These are phyloP conservation scores for Torrubiellomyces zombiae DNA, from an alignment of 2,329 filamentous ascomycete species.

Conservation along the genomic window DNA sequence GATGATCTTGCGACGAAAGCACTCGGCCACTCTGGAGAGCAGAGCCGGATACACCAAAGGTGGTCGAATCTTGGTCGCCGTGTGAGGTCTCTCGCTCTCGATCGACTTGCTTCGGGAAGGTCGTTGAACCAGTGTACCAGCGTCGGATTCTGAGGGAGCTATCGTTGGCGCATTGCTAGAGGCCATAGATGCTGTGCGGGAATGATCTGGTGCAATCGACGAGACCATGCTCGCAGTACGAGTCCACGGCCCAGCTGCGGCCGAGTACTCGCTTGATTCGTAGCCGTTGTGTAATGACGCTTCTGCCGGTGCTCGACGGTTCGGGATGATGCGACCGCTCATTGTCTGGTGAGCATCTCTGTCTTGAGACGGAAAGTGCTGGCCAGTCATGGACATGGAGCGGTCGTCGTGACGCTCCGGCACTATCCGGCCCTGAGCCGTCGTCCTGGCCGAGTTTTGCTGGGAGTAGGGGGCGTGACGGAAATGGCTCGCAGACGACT, in stretches of 20 bases:
- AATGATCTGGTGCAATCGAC: constrained; percentile 30
- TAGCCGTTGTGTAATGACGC: constrained; percentile 19
- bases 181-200: constrained; percentile 80
- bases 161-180: constrained; percentile 63
- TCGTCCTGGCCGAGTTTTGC: constrained; percentile 55
- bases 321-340: constrained; percentile 82
- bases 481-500: constrained; percentile 55
- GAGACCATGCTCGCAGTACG: constrained; percentile 46
- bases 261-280: constrained; percentile 20
- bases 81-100: constrained; percentile 38
- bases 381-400: constrained; percentile 89
- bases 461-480: constrained; percentile 59
- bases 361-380: constrained; percentile 48
- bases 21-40: constrained; percentile 81
- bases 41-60: constrained; percentile 89
- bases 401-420: constrained; percentile 85
- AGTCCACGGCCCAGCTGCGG: constrained; percentile 36
- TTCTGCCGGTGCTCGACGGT: constrained; percentile 33
- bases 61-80: constrained; percentile 44
- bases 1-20: constrained; percentile 77
- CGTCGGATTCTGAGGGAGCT: constrained; percentile 41
- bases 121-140: constrained; percentile 31
- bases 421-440: constrained; percentile 78
- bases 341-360: constrained; percentile 76
- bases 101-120: constrained; percentile 41